Conservation (phyloP, 23 red algal genomes). For the Chondrus crispus region DNA sequence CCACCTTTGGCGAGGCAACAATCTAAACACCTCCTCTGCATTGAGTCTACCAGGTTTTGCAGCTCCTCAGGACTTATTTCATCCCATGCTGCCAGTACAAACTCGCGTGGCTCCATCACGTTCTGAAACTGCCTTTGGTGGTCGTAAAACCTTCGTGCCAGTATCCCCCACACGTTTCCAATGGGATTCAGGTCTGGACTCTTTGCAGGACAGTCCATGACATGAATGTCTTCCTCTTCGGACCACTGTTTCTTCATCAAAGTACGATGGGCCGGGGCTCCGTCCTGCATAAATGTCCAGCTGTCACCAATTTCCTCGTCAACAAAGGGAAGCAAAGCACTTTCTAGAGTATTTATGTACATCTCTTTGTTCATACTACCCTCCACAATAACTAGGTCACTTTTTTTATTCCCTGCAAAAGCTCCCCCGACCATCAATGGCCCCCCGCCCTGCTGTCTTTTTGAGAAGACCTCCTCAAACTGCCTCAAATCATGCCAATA, state of each 20-base stretch:
- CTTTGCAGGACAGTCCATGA: constrained; percentile 2
- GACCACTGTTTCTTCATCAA: background rate
- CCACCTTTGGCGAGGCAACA: no score
- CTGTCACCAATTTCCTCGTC: background rate
- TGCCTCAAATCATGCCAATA: background rate
- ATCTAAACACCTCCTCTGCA: no score
- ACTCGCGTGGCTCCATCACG: no score
- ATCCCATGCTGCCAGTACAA: no score
- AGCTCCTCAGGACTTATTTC: no score
- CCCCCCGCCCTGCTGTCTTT: background rate
- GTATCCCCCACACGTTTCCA: background rate
- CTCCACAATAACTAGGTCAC: background rate
- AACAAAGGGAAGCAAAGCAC: background rate
- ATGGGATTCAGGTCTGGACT: background rate
- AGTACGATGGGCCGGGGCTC: background rate
- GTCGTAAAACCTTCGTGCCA: background rate
- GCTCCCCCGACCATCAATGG: background rate
- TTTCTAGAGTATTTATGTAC: background rate
- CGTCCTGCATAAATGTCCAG: background rate
- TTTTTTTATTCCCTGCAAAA: background rate
- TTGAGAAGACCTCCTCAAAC: background rate
- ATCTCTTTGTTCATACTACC: background rate
- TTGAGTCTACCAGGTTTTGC: no score
- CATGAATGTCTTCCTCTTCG: background rate
- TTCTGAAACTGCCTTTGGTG: constrained; percentile 4